Evolutionary conservation across 2,329 filamentous ascomycete genomes (phyloP), one percentile per base, ranked within the genome.

Genomic region (Beauveria australis): DNA sequence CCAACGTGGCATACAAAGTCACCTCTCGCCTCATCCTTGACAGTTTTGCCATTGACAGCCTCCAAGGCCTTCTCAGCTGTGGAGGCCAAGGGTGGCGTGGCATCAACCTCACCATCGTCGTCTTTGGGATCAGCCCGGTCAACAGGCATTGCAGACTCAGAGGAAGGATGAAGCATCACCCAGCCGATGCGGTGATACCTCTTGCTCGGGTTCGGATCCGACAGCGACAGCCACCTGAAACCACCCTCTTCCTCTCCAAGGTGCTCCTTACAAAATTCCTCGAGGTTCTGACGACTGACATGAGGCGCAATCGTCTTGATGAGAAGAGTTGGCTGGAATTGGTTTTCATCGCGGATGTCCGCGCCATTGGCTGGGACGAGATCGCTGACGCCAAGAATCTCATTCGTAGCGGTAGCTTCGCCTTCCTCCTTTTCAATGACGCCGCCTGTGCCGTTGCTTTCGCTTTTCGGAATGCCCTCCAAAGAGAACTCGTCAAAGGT

Each of bases 261-360:
- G 71, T 97, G 89, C 73, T 97, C 92, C 70, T 92, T 94, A 75
- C 92, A 96, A 69, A 97, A 97, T 2, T 87, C 87, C 73, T 99
- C 94, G 22, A 99, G 84, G 69, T 97, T 97, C 54, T 89, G 86
- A 44, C 94, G 89, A 69, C 91, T 96, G 64, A 99, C 94, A 62
- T 95, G 96, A 8, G 94, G 94, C 5, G 94, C 93, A 69, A 99
- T 92, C 0, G 94, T 99, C 78, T 99, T 99, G 80, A 99, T 97
- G 52, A 99, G 84, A 19, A 99, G 81, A 0, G 95, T 96, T 16
- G 94, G 94, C 72, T 96, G 91, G 66, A 88, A 87, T 37, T 94
- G 83, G 53, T 89, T 89, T 66, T 96, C 92, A 70, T 99, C 94
- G 43, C 91, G 87, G 56, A 97, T 83, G 65, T 97, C 93, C 53